Percentiles rank a stretch among this genome's conserved stretches.
These are phyloP conservation scores for Colletotrichum australisinense DNA, from an alignment of 2,329 filamentous ascomycete genomes.

Conservation along the genomic window DNA sequence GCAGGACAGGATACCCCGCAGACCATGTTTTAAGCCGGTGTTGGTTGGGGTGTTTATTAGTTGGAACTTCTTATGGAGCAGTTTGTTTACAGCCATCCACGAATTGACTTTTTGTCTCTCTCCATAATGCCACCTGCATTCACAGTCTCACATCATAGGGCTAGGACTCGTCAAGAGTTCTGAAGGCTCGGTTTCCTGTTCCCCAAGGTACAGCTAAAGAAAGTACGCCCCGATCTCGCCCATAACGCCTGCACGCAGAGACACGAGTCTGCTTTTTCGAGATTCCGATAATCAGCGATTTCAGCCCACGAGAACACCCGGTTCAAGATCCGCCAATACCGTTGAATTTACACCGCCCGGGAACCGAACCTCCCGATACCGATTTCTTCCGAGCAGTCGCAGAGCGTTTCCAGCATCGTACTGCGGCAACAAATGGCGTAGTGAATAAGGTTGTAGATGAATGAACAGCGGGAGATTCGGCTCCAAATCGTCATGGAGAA, in stretches of 20 bases:
- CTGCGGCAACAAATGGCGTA: not conserved
- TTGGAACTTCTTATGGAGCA: not conserved
- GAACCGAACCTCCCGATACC: not conserved
- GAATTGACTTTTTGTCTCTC: conserved; percentile 1
- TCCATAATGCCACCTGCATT: not conserved
- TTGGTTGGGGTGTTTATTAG: not conserved
- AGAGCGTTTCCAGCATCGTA: conserved; percentile 14
- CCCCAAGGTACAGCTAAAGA: not conserved
- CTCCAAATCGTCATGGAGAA: not conserved
- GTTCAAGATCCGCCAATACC: not conserved
- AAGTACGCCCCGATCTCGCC: not conserved
- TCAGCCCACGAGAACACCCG: not conserved
- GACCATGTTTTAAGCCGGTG: conserved; percentile 2
- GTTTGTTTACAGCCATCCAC: conserved; percentile 2
- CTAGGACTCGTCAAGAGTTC: conserved; percentile 4
- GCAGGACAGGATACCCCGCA: conserved; percentile 30
- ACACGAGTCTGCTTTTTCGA: not conserved
- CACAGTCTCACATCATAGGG: conserved; percentile 13
- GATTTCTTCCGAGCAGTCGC: not conserved
- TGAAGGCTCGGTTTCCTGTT: not conserved
- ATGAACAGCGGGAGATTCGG: not conserved
- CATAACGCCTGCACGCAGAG: not conserved
- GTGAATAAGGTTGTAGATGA: not conserved
- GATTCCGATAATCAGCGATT: not conserved
- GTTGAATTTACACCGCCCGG: not conserved